These are phyloP conservation scores for Neurospora sp. DNA, from an alignment of 495 filamentous ascomycete genomes.

Conservation along the genomic window DNA sequence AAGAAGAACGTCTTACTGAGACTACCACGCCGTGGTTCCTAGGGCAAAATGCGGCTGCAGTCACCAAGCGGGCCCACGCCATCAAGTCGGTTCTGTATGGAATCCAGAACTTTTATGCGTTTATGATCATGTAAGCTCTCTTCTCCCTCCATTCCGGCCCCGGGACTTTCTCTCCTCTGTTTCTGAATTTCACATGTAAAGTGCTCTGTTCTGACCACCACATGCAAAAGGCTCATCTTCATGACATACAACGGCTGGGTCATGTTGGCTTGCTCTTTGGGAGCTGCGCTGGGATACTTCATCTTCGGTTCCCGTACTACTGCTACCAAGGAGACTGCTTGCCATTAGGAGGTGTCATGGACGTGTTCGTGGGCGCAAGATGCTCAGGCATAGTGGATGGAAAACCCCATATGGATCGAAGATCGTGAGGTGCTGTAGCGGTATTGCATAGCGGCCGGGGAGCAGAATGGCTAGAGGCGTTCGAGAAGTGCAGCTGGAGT, in stretches of 20 bases:
- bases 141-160: no score
- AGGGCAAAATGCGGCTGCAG: slow-evolving; percentile 41
- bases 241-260: slow-evolving; percentile 99
- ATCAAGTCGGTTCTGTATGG: slow-evolving; percentile 79
- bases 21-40: slow-evolving; percentile 31
- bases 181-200: slow-evolving; percentile 55
- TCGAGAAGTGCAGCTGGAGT: neutral
- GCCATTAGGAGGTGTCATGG: slow-evolving; percentile 50
- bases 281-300: slow-evolving; percentile 82
- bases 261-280: slow-evolving; percentile 84
- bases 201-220: neutral
- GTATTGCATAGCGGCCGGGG: neutral
- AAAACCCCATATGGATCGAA: neutral
- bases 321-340: slow-evolving; percentile 74
- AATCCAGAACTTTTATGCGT: slow-evolving; percentile 94
- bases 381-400: neutral
- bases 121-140: slow-evolving; percentile 89
- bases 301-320: slow-evolving; percentile 62
- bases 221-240: slow-evolving; percentile 69
- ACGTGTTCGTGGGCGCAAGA: neutral
- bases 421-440: neutral
- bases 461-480: neutral
- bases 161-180: no score
- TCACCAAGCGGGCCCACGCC: slow-evolving; percentile 56
- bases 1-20: slow-evolving; percentile 46